phyloP scores from a whole-genome alignment of 148 eudicot genomes.

The Beta vulgaris region DNA sequence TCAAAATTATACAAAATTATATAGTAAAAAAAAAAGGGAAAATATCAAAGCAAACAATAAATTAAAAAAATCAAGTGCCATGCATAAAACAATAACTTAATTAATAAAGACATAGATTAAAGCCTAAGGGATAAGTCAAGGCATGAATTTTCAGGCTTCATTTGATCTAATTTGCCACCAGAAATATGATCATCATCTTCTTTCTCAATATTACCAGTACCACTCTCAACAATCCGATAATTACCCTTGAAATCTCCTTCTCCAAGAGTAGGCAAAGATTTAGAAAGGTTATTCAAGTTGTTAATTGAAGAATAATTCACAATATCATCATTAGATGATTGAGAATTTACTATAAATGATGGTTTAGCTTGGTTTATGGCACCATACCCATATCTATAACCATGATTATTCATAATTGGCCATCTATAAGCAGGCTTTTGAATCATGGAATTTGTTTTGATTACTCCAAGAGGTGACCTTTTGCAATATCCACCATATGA shows the following conservation, averaged over 20 bases:
- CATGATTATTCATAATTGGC: conserved; percentile 9
- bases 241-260: conserved; percentile 12
- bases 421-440: conserved; percentile 20
- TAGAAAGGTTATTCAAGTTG: conserved; percentile 18
- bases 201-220: background rate
- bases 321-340: background rate
- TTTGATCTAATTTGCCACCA: conserved; percentile 17
- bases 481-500: conserved; percentile 12
- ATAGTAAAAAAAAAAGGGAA: too few species aligned
- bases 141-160: conserved; percentile 10
- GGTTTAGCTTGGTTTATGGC: background rate
- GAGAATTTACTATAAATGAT: background rate
- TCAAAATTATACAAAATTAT: too few species aligned
- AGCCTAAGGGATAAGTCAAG: conserved; percentile 36
- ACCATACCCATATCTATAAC: conserved; percentile 15
- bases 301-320: conserved; percentile 1
- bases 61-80: background rate
- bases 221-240: background rate
- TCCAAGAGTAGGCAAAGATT: conserved; percentile 8
- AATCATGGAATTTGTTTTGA: conserved; percentile 25
- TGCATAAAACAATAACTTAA: background rate
- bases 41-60: background rate
- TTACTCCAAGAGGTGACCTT: conserved; percentile 26
- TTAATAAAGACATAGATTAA: background rate
- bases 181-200: background rate